phyloP scores from a whole-genome alignment of 148 eudicot genomes.

The Fagopyrum tataricum region DNA sequence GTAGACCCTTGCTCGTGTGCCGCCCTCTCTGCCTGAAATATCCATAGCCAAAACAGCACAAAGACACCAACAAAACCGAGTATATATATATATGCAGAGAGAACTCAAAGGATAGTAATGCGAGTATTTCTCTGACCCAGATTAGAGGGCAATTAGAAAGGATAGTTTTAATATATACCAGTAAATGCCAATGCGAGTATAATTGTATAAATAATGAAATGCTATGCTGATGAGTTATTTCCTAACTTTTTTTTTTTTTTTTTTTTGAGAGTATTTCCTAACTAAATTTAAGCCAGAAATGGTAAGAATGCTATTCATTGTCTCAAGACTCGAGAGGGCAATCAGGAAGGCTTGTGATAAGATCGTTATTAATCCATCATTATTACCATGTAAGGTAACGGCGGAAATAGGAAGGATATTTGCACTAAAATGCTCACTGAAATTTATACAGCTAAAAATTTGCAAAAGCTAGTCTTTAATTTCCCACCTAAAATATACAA shows the following conservation, averaged over 20 bases:
- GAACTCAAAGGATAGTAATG: too few species aligned
- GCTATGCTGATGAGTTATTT: not conserved
- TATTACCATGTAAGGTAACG: not conserved
- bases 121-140: too few species aligned
- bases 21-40: not conserved
- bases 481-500: not conserved
- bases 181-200: not conserved
- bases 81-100: too few species aligned
- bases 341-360: not conserved
- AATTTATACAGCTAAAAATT: not conserved
- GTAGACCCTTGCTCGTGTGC: not conserved
- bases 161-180: not conserved
- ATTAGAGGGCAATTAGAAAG: too few species aligned
- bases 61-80: not conserved
- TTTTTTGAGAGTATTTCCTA: too few species aligned
- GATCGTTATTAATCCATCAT: constrained; percentile 5
- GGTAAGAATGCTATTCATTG: not conserved
- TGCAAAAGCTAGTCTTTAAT: not conserved
- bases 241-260: too few species aligned
- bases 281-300: not conserved
- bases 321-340: not conserved
- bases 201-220: not conserved
- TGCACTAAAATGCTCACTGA: not conserved
- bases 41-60: not conserved
- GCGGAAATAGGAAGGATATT: not conserved